Base-by-base conservation (phyloP, 495 filamentous ascomycete genomes). In the Daldinia bambusicola region DNA sequence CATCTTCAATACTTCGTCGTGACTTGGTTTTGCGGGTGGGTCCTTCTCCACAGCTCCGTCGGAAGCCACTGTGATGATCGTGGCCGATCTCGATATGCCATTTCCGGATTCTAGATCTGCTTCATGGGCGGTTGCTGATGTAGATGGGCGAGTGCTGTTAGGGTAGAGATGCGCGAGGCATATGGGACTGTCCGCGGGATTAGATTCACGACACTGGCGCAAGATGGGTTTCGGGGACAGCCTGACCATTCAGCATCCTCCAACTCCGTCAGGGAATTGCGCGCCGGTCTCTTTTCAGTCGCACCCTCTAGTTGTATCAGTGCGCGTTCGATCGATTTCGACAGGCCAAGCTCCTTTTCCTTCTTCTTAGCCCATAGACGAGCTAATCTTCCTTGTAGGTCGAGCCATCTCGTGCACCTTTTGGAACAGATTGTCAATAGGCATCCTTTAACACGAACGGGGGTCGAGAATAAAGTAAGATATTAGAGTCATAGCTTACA, bases 1-100 rank as follows among this genome's bases (percentile, higher is more conserved):
- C 48, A 76, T 18, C 45, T 52, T 63, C 16, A 78, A 20, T 1
- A 71, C 65, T 2, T 76, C 76, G 50, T 69, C 62, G 1, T 74
- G 55, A 36, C 56, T 50, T 1, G 69, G 61, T 34, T 71, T 61
- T 13, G 57, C 50, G 20, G 57, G 20, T 9, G 37, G 61, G 0
- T 18, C 12, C 31, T 62, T 45, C 55, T 61, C 26, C 18, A 55
- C 20, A 5, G 56, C 20, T 9, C 9, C 50, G 30, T 58, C 41
- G 0, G 60, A 40, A 30, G 36, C 48, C 4, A 58, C 36, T 10
- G 59, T 62, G 2, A n/a, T 55, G 22, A 43, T 60, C 22, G 59
- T 65, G 0, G 20, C 26, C 16, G 31, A 43, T 45, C 40, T 67
- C 10, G 62, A 20, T 9, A 67, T 40, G 1, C 37, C 56, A 2